Percentiles rank a stretch among this genome's conserved stretches.
These are phyloP conservation scores for Colletotrichum siamense DNA, from an alignment of 2,329 filamentous ascomycete species.

Conservation along the genomic window DNA sequence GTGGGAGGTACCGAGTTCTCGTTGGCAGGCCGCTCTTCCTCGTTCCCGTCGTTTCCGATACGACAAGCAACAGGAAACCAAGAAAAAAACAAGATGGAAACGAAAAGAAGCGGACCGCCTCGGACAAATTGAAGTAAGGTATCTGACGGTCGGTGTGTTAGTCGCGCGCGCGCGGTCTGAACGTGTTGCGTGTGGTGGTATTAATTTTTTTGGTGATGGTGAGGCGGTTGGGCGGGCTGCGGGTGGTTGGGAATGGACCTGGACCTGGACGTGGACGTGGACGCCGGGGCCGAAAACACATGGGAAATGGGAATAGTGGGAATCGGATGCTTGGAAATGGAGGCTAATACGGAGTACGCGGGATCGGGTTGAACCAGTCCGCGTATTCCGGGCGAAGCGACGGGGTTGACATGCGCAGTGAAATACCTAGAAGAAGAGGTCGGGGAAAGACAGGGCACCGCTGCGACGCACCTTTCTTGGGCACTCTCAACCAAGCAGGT, in stretches of 20 bases:
- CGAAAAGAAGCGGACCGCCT: background rate
- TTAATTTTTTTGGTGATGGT: background rate
- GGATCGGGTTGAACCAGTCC: conserved; percentile 6
- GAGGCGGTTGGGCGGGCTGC: background rate
- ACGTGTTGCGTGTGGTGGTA: background rate
- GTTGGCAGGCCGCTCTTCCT: background rate
- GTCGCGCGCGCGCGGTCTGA: background rate
- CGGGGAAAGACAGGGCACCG: background rate
- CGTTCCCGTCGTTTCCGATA: conserved; percentile 9
- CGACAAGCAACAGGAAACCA: background rate
- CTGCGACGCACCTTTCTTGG: background rate
- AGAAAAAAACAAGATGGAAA: background rate
- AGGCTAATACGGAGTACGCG: conserved; percentile 6
- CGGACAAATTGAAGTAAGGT: background rate
- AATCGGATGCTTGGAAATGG: background rate
- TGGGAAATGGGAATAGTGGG: background rate
- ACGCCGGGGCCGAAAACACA: background rate
- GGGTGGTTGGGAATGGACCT: conserved; percentile 14
- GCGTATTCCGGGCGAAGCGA: conserved; percentile 2
- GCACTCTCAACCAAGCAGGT: background rate
- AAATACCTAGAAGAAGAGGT: background rate
- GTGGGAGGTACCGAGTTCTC: background rate
- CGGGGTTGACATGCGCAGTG: background rate
- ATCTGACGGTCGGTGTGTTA: background rate
- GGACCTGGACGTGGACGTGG: background rate